Evolutionary conservation across 148 eudicot genomes (phyloP).

Genomic region (Rhododendron griersonianum): DNA sequence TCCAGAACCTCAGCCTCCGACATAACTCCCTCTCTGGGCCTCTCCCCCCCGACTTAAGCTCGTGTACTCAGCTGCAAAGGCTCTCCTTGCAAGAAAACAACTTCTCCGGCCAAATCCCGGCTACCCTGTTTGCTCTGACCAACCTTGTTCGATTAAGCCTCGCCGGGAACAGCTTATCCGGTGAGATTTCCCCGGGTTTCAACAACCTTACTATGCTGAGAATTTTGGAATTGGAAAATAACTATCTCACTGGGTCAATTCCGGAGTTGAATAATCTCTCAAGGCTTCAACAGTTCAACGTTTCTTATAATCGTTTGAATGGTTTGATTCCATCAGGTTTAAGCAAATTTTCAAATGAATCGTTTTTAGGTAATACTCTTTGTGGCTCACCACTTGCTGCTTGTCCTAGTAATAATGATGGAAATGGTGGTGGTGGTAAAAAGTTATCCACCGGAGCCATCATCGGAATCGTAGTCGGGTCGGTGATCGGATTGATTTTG

Average conservation of each 20-base stretch:
- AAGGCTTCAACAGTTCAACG: slow-evolving; percentile 17
- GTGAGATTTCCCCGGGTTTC: slow-evolving; percentile 17
- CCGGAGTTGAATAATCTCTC: slow-evolving; percentile 18
- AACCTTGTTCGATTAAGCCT: slow-evolving; percentile 18
- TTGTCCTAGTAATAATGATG: background rate
- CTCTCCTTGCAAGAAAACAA: slow-evolving; percentile 32
- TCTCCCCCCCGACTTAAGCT: slow-evolving; percentile 36
- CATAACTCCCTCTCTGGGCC: slow-evolving; percentile 33
- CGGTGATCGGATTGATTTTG: slow-evolving; percentile 20
- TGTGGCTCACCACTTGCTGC: slow-evolving; percentile 31
- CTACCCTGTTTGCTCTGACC: slow-evolving; percentile 1
- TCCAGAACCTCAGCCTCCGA: slow-evolving; percentile 45
- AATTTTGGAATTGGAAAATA: slow-evolving; percentile 24
- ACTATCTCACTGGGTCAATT: slow-evolving; percentile 28
- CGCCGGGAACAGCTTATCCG: slow-evolving; percentile 26
- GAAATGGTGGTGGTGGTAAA: background rate
- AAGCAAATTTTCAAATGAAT: background rate
- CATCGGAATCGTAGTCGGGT: slow-evolving; percentile 39
- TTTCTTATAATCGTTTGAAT: slow-evolving; percentile 27
- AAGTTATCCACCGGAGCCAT: slow-evolving; percentile 34
- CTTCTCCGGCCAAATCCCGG: slow-evolving; percentile 36
- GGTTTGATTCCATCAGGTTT: slow-evolving; percentile 28
- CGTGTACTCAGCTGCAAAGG: slow-evolving; percentile 14
- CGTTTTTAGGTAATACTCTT: slow-evolving; percentile 26
- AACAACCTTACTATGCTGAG: slow-evolving; percentile 18